Conservation (phyloP, 179 eudicot genomes). For the Nepenthes alata region DNA sequence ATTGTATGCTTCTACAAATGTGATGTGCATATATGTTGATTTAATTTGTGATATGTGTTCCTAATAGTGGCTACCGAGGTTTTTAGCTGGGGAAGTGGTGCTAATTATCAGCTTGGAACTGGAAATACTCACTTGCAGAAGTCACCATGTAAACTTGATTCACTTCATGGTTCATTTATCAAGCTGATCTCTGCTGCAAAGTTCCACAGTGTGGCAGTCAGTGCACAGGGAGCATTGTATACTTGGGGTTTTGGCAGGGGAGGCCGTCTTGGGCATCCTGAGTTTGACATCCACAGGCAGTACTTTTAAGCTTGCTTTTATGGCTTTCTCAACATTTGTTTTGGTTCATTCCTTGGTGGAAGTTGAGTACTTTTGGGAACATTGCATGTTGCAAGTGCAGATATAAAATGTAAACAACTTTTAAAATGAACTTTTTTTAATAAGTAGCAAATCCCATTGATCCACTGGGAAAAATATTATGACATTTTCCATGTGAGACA, state of each 20-base stretch:
- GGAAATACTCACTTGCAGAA: slow-evolving; percentile 96
- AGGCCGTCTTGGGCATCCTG: slow-evolving; percentile 98
- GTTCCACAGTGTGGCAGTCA: slow-evolving; percentile 94
- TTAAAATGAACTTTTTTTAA: too few relatives aligned
- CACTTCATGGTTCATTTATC: slow-evolving; percentile 68
- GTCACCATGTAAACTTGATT: slow-evolving; percentile 88
- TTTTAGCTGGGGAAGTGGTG: slow-evolving; percentile 99
- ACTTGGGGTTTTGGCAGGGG: slow-evolving; percentile 99
- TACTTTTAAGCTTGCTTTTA: not conserved
- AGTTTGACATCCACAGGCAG: slow-evolving; percentile 96
- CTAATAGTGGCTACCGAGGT: slow-evolving; percentile 71
- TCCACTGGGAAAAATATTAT: too few relatives aligned
- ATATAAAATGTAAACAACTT: too few relatives aligned
- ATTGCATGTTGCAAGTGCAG: too few relatives aligned
- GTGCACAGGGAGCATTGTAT: slow-evolving; percentile 72
- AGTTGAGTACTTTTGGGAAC: too few relatives aligned
- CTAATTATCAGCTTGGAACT: slow-evolving; percentile 98
- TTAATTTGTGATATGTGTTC: not conserved
- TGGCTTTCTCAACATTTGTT: not conserved
- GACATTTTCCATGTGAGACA: too few relatives aligned
- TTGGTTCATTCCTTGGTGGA: too few relatives aligned
- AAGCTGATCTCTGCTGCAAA: slow-evolving; percentile 76
- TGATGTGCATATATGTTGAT: not conserved
- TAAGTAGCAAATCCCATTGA: too few relatives aligned
- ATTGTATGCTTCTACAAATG: not conserved